phyloP scores from a whole-genome alignment of 2,329 filamentous ascomycete species.

The Bimuria novae-zelandiae region DNA sequence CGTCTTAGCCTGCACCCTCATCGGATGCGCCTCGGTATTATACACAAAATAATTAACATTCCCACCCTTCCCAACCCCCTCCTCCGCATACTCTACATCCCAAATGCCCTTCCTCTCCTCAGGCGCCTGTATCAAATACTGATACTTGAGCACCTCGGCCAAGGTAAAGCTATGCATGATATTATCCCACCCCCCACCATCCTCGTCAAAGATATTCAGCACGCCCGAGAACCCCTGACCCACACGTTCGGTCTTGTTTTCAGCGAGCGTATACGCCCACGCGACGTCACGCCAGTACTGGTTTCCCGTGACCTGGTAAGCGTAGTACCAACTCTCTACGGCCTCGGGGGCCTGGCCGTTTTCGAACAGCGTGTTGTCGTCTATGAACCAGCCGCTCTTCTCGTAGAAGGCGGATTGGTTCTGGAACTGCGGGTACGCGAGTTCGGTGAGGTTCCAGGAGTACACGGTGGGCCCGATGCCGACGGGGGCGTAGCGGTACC shows the following conservation, averaged over 20 bases:
- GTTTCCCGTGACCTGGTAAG: constrained; percentile 76
- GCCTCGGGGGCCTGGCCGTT: constrained; percentile 27
- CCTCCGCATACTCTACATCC: constrained; percentile 55
- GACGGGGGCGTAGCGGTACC: constrained; percentile 22
- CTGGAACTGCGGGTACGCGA: constrained; percentile 10
- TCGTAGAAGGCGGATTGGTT: constrained; percentile 19
- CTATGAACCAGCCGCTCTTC: constrained; percentile 20
- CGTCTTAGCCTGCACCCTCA: constrained; percentile 18
- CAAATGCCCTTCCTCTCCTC: constrained; percentile 48
- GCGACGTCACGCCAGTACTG: constrained; percentile 37
- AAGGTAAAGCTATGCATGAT: constrained; percentile 83
- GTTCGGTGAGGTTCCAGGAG: constrained; percentile 27
- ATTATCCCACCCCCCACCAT: constrained; percentile 65
- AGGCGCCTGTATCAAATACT: constrained; percentile 68
- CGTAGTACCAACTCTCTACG: constrained; percentile 65
- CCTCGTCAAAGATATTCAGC: constrained; percentile 63
- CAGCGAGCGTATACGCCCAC: constrained; percentile 58
- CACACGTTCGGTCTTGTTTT: constrained; percentile 64
- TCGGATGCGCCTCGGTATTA: constrained; percentile 40
- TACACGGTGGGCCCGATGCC: constrained; percentile 35
- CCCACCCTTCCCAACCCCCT: constrained; percentile 18
- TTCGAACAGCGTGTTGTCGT: constrained; percentile 14
- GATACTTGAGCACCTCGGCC: constrained; percentile 81
- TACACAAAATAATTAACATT: constrained; percentile 27
- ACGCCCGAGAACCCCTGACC: constrained; percentile 69